These are phyloP conservation scores for Coniophora puteana DNA, from an alignment of 1,284 basidiomycete species.

Conservation along the genomic window DNA sequence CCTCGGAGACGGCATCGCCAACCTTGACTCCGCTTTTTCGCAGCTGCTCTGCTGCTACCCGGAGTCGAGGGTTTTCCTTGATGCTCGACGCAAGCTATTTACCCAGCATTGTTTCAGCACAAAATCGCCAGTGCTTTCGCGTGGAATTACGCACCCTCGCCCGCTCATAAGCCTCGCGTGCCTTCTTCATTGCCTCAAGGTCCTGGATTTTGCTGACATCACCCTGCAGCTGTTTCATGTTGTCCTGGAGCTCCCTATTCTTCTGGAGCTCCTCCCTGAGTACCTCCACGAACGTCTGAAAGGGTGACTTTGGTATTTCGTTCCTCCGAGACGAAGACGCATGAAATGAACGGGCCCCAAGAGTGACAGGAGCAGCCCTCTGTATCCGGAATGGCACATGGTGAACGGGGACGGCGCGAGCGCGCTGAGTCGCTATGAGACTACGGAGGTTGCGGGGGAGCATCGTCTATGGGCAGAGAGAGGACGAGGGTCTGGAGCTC, in stretches of 20 bases:
- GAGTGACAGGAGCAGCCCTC: constrained; percentile 4
- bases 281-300: constrained; percentile 94
- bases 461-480: too few relatives aligned
- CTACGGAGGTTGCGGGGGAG: constrained; percentile 28
- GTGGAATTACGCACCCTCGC: constrained; percentile 66
- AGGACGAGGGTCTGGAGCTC: too few relatives aligned
- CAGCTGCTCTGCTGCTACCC: constrained; percentile 89
- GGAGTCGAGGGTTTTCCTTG: constrained; percentile 92
- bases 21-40: constrained; percentile 89
- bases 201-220: constrained; percentile 98
- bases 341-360: constrained; percentile 50
- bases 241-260: constrained; percentile 93
- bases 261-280: constrained; percentile 90
- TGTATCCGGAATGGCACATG: constrained; percentile 42
- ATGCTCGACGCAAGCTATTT: constrained; percentile 86
- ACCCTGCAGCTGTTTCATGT: constrained; percentile 95
- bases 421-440: constrained; percentile 24
- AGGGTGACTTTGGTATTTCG: constrained; percentile 86
- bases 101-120: constrained; percentile 7
- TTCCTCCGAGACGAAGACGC: constrained; percentile 57
- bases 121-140: constrained; percentile 3
- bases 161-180: constrained; percentile 88
- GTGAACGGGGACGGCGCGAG: constrained; percentile 10
- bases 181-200: constrained; percentile 93
- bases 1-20: constrained; percentile 89